phyloP scores from a whole-genome alignment of 495 filamentous ascomycete genomes.

The Aspergillus mulundensis region DNA sequence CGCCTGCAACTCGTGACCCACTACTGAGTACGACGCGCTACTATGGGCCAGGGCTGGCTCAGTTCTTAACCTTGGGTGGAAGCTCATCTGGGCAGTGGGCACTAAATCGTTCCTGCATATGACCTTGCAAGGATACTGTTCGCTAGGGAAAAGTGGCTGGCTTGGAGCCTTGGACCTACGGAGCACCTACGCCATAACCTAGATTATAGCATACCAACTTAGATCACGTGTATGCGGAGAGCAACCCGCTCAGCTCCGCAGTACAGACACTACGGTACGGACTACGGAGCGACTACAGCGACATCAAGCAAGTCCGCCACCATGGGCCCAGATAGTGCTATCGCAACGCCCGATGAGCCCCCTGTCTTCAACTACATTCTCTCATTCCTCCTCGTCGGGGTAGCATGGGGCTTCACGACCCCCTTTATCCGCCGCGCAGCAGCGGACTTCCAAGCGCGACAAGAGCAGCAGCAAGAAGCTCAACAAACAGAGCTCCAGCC shows the following conservation, averaged over 20 bases:
- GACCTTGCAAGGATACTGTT: background rate
- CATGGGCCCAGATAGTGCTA: background rate
- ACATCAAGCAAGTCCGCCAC: background rate
- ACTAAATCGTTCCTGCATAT: background rate
- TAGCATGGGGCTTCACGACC: conserved; percentile 73
- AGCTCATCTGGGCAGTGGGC: background rate
- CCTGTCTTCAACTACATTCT: conserved; percentile 73
- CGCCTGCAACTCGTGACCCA: background rate
- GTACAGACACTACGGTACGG: too few relatives aligned
- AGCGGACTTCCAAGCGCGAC: conserved; percentile 53
- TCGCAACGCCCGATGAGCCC: conserved; percentile 31
- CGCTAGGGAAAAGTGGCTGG: background rate
- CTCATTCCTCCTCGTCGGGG: conserved; percentile 85
- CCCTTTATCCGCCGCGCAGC: conserved; percentile 58
- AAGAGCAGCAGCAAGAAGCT: conserved; percentile 26
- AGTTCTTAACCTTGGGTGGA: background rate
- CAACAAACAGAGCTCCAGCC: conserved; percentile 13
- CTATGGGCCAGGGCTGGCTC: background rate
- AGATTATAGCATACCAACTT: too few relatives aligned
- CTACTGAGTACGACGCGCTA: background rate
- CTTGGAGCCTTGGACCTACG: too few relatives aligned
- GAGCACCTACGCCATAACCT: too few relatives aligned
- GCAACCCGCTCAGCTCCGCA: background rate
- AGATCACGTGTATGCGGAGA: background rate
- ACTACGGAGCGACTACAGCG: background rate